Percentiles rank a stretch among this genome's conserved stretches.
These are phyloP conservation scores for Byssothecium circinans DNA, from an alignment of 2,329 filamentous ascomycete species.

Conservation along the genomic window DNA sequence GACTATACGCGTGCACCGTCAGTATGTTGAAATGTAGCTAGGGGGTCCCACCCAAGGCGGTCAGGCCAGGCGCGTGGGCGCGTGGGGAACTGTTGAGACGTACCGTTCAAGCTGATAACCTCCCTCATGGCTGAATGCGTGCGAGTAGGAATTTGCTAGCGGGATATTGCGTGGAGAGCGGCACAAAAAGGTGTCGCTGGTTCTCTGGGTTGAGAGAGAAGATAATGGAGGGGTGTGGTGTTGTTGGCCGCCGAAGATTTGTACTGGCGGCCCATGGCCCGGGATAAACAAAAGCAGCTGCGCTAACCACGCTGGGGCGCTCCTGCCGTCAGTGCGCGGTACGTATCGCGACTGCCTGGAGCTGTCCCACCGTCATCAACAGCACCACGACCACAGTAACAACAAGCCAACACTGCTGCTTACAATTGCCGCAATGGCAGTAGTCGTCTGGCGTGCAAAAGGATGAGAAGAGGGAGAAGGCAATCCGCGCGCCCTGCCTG, in stretches of 20 bases:
- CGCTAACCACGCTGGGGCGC: too few species aligned
- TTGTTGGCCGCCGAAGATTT: conserved; percentile 22
- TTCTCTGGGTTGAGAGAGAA: conserved; percentile 19
- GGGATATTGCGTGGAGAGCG: conserved; percentile 18
- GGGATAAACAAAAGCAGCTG: conserved; percentile 3
- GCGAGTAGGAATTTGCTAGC: conserved; percentile 28
- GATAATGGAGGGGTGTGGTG: conserved; percentile 20
- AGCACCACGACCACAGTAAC: too few species aligned
- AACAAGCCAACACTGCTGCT: too few species aligned
- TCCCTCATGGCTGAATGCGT: conserved; percentile 79
- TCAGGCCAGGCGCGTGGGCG: conserved; percentile 44
- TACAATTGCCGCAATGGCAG: too few species aligned
- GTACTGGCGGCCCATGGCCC: conserved; percentile 5
- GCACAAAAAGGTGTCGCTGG: conserved; percentile 22
- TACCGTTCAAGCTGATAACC: conserved; percentile 99
- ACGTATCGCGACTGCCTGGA: neutral
- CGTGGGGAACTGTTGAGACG: conserved; percentile 43
- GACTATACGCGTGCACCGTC: conserved; percentile 68
- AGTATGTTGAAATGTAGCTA: conserved; percentile 47
- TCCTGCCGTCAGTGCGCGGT: neutral
- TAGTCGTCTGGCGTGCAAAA: too few species aligned
- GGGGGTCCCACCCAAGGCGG: conserved; percentile 39
- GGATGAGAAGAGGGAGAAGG: too few species aligned
- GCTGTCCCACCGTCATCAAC: neutral
- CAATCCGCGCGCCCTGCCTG: too few species aligned